Evolutionary conservation across 116 monocot genomes (phyloP), one percentile per base, ranked within the genome.

Genomic region (Posidonia oceanica): DNA sequence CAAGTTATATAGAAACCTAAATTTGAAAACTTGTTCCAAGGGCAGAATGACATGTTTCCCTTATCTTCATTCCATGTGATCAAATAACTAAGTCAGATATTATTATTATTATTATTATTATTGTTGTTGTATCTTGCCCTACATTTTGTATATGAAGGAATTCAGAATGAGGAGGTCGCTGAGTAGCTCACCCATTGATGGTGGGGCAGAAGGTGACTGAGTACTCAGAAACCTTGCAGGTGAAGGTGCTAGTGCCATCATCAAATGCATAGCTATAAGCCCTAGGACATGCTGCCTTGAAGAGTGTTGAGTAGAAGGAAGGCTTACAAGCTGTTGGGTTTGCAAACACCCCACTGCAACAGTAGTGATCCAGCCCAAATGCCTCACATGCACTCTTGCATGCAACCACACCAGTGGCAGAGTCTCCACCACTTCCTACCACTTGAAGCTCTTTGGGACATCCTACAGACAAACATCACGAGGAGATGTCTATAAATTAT

Each of bases 191-290:
- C 75, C 78, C 38, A 48, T 52, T 74, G 29, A 37, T 52, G 7
- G 74, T 61, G n/a, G 89, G 89, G 74, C 88, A 86, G 80, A 93
- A 93, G 68, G 77, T 75, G 55, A 93, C 75, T 69, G 60, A 64
- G 72, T 93, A 93, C 29, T 84, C 84, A 3, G 16, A 52, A 4
- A 84, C 89, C 38, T 74, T 78, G 82, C 93, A 89, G 52, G 89
- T 93, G 81, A 86, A 89, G 48, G 84, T 93, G 75, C 89, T 89
- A 0, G 83, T 80, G 69, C 60, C 70, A 37, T 89, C 89, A 59
- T 93, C 93, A 55, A 80, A 89, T 0, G 93, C 93, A 61, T 93
- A 93, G 80, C 89, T 89, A 64, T 93, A 93, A n/a, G 89, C 84
- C 17, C 65, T 75, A 2, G 89, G 93, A 59, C 88, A 93, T 3